phyloP scores from a whole-genome alignment of 352 stramenopile species.

The Ophiocytium majus region DNA sequence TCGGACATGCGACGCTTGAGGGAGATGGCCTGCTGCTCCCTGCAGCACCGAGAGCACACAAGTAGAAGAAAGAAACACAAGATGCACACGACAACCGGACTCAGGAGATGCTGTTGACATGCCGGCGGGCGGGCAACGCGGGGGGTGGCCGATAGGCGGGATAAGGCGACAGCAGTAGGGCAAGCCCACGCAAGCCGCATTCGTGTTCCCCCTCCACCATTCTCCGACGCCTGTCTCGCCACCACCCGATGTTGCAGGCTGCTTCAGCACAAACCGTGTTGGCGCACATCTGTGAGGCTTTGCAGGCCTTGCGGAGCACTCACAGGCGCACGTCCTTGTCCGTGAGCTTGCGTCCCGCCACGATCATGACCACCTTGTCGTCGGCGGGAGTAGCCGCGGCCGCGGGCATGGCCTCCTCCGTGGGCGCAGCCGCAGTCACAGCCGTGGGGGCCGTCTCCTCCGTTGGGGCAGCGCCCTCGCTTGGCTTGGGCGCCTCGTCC shows the following conservation, averaged over 20 bases:
- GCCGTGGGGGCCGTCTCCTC: too few relatives aligned
- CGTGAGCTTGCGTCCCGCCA: slow-evolving; percentile 21
- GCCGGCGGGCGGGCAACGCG: too few relatives aligned
- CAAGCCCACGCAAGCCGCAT: neutral
- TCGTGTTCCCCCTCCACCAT: neutral
- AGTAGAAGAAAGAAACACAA: neutral
- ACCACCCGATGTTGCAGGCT: neutral
- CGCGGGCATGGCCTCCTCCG: too few relatives aligned
- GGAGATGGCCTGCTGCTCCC: slow-evolving; percentile 9
- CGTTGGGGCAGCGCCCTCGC: neutral
- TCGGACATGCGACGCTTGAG: slow-evolving; percentile 26
- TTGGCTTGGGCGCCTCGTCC: neutral
- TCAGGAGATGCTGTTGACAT: too few relatives aligned
- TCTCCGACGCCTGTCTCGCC: neutral
- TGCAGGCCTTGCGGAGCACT: neutral
- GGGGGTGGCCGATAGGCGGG: neutral
- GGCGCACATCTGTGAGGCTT: neutral
- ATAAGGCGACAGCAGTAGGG: neutral
- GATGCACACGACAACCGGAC: too few relatives aligned
- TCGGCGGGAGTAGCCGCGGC: neutral
- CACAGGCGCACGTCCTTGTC: slow-evolving; percentile 18
- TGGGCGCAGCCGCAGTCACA: neutral
- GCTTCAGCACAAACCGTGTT: neutral
- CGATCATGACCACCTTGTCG: slow-evolving; percentile 15
- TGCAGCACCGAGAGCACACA: neutral